phyloP scores from a whole-genome alignment of 345 rosid genomes.

The Salix viminalis region DNA sequence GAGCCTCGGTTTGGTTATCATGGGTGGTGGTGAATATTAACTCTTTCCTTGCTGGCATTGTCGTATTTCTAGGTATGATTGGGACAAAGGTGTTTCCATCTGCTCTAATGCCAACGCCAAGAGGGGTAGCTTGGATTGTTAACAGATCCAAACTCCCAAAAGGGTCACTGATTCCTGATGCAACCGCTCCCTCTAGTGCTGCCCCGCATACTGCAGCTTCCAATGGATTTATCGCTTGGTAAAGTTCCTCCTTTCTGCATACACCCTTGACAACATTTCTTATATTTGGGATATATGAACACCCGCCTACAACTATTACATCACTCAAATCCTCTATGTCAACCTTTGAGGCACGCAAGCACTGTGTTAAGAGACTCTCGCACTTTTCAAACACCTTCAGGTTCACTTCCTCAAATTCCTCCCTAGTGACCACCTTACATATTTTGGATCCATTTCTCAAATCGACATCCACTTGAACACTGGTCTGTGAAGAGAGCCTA shows the following conservation, averaged over 20 bases:
- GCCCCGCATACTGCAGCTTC: slow-evolving; percentile 85
- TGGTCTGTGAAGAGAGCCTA: slow-evolving; percentile 44
- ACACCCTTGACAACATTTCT: slow-evolving; percentile 38
- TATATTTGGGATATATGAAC: slow-evolving; percentile 62
- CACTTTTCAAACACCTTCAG: slow-evolving; percentile 51
- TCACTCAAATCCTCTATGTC: slow-evolving; percentile 51
- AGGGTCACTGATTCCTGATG: slow-evolving; percentile 78
- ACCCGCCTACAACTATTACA: slow-evolving; percentile 81
- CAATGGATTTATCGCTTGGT: slow-evolving; percentile 48
- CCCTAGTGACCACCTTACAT: slow-evolving; percentile 39
- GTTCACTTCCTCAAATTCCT: slow-evolving; percentile 78
- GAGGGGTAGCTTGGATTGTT: slow-evolving; percentile 76
- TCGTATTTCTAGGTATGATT: slow-evolving; percentile 58
- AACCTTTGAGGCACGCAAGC: slow-evolving; percentile 66
- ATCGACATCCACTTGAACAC: slow-evolving; percentile 57
- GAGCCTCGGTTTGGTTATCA: slow-evolving; percentile 66
- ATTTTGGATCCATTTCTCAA: slow-evolving; percentile 56
- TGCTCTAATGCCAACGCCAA: slow-evolving; percentile 59
- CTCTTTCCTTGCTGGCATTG: slow-evolving; percentile 79
- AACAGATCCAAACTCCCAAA: slow-evolving; percentile 75
- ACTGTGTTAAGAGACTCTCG: slow-evolving; percentile 52
- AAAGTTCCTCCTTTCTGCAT: slow-evolving; percentile 56
- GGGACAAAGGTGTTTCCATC: slow-evolving; percentile 55
- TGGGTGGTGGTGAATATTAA: slow-evolving; percentile 56
- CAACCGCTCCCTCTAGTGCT: slow-evolving; percentile 85